A percentile compares a stretch with the other conserved stretches of the same genome.
These are phyloP conservation scores for Termitomyces sp. DNA, from an alignment of 768 basidiomycete species.

Conservation along the genomic window DNA sequence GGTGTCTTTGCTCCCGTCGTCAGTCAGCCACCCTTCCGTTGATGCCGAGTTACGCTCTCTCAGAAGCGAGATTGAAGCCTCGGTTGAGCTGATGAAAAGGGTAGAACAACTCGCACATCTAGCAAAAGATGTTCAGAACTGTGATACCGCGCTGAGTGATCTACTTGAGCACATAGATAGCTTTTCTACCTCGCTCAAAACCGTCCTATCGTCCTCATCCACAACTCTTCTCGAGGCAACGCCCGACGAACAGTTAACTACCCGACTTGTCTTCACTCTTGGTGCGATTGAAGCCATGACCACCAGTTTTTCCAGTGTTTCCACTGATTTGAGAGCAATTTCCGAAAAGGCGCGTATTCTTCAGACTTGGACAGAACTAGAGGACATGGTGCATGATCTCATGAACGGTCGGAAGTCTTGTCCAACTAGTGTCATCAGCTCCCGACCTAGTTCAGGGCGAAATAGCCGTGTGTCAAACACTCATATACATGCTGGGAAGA, in stretches of 20 bases:
- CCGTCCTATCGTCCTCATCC: slow-evolving; percentile 47
- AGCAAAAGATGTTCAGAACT: slow-evolving; percentile 39
- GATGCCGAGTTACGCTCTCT: slow-evolving; percentile 62
- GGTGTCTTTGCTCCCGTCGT: slow-evolving; percentile 39
- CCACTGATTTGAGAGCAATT: slow-evolving; percentile 54
- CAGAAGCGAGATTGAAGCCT: slow-evolving; percentile 49
- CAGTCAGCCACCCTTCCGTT: slow-evolving; percentile 31
- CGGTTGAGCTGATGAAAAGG: slow-evolving; percentile 41
- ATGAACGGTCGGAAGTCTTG: slow-evolving; percentile 57
- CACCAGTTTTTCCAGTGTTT: slow-evolving; percentile 32
- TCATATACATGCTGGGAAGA: slow-evolving; percentile 20
- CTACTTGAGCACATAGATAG: slow-evolving; percentile 83
- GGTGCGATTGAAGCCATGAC: slow-evolving; percentile 42
- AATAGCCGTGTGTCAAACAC: slow-evolving; percentile 45
- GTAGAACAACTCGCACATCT: slow-evolving; percentile 54
- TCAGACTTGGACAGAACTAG: slow-evolving; percentile 77
- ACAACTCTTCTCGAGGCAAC: slow-evolving; percentile 31
- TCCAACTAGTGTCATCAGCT: slow-evolving; percentile 59
- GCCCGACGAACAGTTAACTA: slow-evolving; percentile 63
- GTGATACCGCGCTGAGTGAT: slow-evolving; percentile 78
- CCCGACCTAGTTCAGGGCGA: slow-evolving; percentile 51
- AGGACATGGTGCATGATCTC: slow-evolving; percentile 74
- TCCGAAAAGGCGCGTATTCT: slow-evolving; percentile 60
- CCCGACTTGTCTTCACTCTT: slow-evolving; percentile 61
- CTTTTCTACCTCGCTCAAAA: slow-evolving; percentile 57